A percentile compares a stretch with the other conserved stretches of the same genome.
These are phyloP conservation scores for Aspergillus hortae DNA, from an alignment of 2,329 filamentous ascomycete genomes.

Conservation along the genomic window DNA sequence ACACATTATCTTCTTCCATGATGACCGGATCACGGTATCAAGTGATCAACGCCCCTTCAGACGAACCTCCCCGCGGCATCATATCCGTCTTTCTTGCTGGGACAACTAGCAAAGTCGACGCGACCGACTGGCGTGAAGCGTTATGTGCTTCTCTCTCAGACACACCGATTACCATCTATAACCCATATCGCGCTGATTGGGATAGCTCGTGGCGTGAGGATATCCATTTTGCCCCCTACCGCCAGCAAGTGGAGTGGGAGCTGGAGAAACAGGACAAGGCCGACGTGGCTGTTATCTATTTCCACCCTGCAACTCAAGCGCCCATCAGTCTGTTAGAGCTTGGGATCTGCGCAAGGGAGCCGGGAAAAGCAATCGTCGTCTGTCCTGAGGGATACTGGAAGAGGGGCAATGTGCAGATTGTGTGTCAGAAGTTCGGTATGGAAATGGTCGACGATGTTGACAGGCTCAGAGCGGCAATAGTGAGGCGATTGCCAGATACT, in stretches of 20 bases:
- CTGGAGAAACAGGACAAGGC: constrained; percentile 6
- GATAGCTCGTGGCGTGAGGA: constrained; percentile 8
- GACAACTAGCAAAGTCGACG: constrained; percentile 3
- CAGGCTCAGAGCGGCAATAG: constrained; percentile 3
- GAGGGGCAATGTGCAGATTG: constrained; percentile 12
- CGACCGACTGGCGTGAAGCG: constrained; percentile 4
- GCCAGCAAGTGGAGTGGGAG: constrained; percentile 10
- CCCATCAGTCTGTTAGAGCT: constrained; percentile 10
- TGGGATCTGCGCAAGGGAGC: constrained; percentile 6
- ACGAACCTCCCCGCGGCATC: constrained; percentile 1
- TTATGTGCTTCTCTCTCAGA: constrained; percentile 3
- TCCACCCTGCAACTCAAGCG: constrained; percentile 9
- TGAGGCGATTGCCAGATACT: not conserved
- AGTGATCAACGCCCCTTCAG: constrained; percentile 6
- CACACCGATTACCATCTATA: constrained; percentile 3
- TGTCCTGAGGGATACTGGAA: constrained; percentile 13
- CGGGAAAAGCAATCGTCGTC: constrained; percentile 7
- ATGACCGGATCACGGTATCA: constrained; percentile 1
- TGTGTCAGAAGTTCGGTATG: constrained; percentile 8
- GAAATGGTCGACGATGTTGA: constrained; percentile 7
- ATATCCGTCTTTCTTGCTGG: constrained; percentile 6
- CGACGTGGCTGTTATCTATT: constrained; percentile 8
- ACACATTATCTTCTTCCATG: not conserved
- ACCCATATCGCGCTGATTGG: constrained; percentile 6
- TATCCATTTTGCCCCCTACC: constrained; percentile 4